Base-by-base conservation (phyloP, 2,329 filamentous ascomycete genomes). In the Metarhizium album region DNA sequence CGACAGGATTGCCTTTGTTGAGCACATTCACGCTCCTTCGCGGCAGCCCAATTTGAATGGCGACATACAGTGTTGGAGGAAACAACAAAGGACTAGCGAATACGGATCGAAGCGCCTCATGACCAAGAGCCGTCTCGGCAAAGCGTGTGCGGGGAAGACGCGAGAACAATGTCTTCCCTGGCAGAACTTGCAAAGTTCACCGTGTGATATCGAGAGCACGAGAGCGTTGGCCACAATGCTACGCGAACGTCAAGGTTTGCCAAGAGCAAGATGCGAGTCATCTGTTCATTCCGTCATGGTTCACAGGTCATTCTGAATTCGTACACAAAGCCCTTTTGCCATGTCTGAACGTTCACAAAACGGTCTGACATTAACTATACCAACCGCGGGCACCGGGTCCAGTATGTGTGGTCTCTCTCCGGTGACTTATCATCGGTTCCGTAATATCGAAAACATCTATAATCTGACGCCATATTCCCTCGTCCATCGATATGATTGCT, bases 401-500 rank as follows among this genome's bases (percentile, higher is more conserved):
- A 27, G 71, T 64, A 29, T 65, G 67, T 6, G 67, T 66, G 51
- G 78, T 71, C 55, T 88, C 83, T 54, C 79, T 71, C 16, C 93
- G 80, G 65, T 95, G 86, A n/a, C 83, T 79, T 55, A 98, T 97
- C 67, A 96, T 84, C 1, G 87, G 75, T 56, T 88, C 75, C n/a
- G 71, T 77, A 57, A 97, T 88, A 24, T 84, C 72, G 60, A 90
- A 94, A 0, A 80, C 80, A 9, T 86, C 67, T 46, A 95, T 84
- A 43, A 96, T 74, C 20, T 87, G 79, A 57, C 80, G 73, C 91
- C 91, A 98, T 0, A 80, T 87, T 1, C 80, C 75, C 73, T 90
- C 93, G 59, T 97, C 90, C 54, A 98, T 79, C 13, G 86, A 84
- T 63, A 97, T 80, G 22, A 98, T 84, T 13, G 90, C 87, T 68